Percentiles rank a stretch among this genome's conserved stretches.
phyloP scores from a whole-genome alignment of 2,329 filamentous ascomycete species.

The Hypoxylon sp. region DNA sequence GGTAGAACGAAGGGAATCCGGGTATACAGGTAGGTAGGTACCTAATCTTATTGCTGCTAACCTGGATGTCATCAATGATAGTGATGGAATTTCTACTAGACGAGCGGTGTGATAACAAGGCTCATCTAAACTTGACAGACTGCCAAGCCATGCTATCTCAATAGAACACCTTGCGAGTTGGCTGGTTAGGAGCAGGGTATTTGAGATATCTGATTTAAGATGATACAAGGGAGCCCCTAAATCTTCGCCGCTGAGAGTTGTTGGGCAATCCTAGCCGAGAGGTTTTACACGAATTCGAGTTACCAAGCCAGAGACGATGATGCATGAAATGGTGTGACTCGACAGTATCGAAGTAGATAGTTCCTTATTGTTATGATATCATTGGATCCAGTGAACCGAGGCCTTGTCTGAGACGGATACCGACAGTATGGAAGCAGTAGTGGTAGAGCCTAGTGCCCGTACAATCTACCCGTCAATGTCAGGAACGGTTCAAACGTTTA shows the following conservation, averaged over 20 bases:
- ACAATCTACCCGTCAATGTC: conserved; percentile 24
- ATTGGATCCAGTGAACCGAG: conserved; percentile 10
- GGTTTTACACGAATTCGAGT: conserved; percentile 2
- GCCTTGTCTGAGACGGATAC: conserved; percentile 37
- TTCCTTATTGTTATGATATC: conserved; percentile 12
- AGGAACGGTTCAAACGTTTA: conserved; percentile 14
- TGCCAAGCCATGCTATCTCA: not conserved
- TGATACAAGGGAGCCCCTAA: not conserved
- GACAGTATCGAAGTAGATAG: conserved; percentile 8
- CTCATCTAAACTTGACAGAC: conserved; percentile 1
- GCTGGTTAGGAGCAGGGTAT: not conserved
- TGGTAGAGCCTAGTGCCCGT: conserved; percentile 10
- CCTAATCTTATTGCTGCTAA: not conserved
- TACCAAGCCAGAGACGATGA: conserved; percentile 7
- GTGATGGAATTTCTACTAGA: not conserved
- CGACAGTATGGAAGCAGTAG: conserved; percentile 38
- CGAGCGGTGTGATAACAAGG: conserved; percentile 1
- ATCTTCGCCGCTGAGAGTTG: conserved; percentile 1
- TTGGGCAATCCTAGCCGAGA: conserved; percentile 8
- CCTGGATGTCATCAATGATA: not conserved
- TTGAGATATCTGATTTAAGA: not conserved
- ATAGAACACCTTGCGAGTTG: conserved; percentile 4
- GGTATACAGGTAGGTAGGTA: not conserved
- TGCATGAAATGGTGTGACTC: conserved; percentile 23
- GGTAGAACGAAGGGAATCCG: not conserved